phyloP scores from a whole-genome alignment of 1,139 yeast genomes.

The Debaryomycetaceae sp. region DNA sequence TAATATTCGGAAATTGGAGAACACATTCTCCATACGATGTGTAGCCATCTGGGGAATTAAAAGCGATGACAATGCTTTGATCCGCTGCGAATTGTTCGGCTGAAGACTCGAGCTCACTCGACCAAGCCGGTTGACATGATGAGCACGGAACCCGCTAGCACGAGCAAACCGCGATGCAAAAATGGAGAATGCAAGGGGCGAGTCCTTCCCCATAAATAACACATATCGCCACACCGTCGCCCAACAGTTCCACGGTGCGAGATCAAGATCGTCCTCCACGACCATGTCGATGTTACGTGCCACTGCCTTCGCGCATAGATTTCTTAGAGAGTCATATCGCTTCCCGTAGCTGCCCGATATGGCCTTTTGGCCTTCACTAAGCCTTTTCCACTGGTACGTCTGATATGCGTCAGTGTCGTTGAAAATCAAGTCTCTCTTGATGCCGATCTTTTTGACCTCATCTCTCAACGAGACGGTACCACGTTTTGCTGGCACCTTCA shows the following conservation, averaged over 20 bases:
- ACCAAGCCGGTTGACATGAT: conserved; percentile 7
- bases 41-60: conserved; percentile 11
- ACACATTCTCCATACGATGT: conserved; percentile 36
- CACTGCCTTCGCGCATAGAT: conserved; percentile 25
- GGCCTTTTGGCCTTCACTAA: not conserved
- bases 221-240: conserved; percentile 31
- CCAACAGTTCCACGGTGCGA: conserved; percentile 30
- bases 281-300: conserved; percentile 25
- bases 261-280: conserved; percentile 17
- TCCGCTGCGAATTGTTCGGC: not conserved
- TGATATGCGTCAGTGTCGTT: conserved; percentile 13
- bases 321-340: conserved; percentile 13
- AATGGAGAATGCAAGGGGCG: conserved; percentile 23
- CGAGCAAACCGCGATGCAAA: conserved; percentile 25
- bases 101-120: not conserved
- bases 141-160: conserved; percentile 22
- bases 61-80: conserved; percentile 5
- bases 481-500: not conserved
- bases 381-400: conserved; percentile 17
- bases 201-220: conserved; percentile 24
- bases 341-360: not conserved
- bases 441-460: conserved; percentile 1
- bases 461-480: not conserved
- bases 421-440: conserved; percentile 8
- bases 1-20: conserved; percentile 21